Evolutionary conservation across 2,329 filamentous ascomycete genomes (phyloP), one percentile per base, ranked within the genome.

Genomic region (Seiridium unicorne): DNA sequence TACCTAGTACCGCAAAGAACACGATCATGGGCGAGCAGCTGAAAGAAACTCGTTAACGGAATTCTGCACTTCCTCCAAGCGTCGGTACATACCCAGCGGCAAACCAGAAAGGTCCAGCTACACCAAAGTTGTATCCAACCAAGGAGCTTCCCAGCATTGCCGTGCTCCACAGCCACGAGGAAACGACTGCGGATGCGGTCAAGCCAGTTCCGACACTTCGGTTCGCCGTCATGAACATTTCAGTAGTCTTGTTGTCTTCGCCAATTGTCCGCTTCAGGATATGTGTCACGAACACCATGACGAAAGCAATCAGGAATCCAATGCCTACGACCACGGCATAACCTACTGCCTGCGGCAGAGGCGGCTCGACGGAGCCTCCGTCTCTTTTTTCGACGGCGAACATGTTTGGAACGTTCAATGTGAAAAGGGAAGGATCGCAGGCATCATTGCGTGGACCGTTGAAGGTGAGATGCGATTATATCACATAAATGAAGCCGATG

Each of bases 81-180:
- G 34, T 4, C 40, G 18, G 18, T 26, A 38, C 51, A n/a, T 53
- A 57, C 70, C 82, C 83, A 51, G 81, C 82, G 3, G 81, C 82
- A 61, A 82, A 86, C 83, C 82, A 86, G 58, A 86, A 84, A 0
- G 82, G 82, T 0, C 82, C 82, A 1, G 81, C 79, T 1, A 85
- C 73, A 0, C 84, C 84, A 64, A 82, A 84, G 55, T 77, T 76
- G 63, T 85, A 84, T 1, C 81, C 82, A 0, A 84, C 80, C 3
- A 83, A 72, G 0, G 76, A 76, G 8, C 79, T 79, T 0, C 81
- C 80, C 0, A 84, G 70, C 63, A 84, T 76, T 0, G 81, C 80
- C 0, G 81, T 84, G 31, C 78, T 81, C 79, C 80, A 84, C 2
- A 83, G 74, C 82, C 81, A 84, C 0, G 79, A 82, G 38, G 81